Evolutionary conservation across 2,329 filamentous ascomycete species (phyloP).

Genomic region (Lecanoromycetidae sp.): DNA sequence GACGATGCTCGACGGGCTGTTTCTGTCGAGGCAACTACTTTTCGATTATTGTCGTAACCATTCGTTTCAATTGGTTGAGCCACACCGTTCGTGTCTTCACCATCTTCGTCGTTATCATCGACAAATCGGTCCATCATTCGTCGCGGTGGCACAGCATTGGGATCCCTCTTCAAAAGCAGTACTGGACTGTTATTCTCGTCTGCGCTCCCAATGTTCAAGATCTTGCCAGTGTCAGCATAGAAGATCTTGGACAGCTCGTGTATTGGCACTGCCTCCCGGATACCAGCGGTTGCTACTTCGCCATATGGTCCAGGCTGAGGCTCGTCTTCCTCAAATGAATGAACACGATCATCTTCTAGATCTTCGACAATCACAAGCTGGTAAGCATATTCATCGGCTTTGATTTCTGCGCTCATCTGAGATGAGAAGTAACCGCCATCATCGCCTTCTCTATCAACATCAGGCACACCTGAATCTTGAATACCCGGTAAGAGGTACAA

Average conservation of each 20-base stretch:
- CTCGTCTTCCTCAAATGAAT: slow-evolving; percentile 51
- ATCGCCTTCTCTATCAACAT: too few species aligned
- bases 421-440: slow-evolving; percentile 25
- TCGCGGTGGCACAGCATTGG: slow-evolving; percentile 49
- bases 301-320: slow-evolving; percentile 47
- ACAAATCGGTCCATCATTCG: slow-evolving; percentile 42
- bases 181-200: slow-evolving; percentile 61
- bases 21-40: slow-evolving; percentile 34
- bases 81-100: slow-evolving; percentile 20
- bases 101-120: slow-evolving; percentile 24
- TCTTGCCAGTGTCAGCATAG: slow-evolving; percentile 80
- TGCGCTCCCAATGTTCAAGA: slow-evolving; percentile 67
- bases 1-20: slow-evolving; percentile 20
- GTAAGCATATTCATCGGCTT: slow-evolving; percentile 59
- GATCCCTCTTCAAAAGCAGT: slow-evolving; percentile 60
- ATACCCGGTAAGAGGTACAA: slow-evolving; percentile 33
- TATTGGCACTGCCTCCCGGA: slow-evolving; percentile 55
- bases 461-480: slow-evolving; percentile 7
- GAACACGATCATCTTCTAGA: slow-evolving; percentile 57
- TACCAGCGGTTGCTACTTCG: slow-evolving; percentile 49
- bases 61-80: slow-evolving; percentile 29
- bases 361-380: slow-evolving; percentile 76
- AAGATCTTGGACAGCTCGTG: slow-evolving; percentile 81
- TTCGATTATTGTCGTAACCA: slow-evolving; percentile 13
- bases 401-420: slow-evolving; percentile 31